phyloP scores from a whole-genome alignment of 176 grass and related monocot species.

The Aegilops sharonensis region DNA sequence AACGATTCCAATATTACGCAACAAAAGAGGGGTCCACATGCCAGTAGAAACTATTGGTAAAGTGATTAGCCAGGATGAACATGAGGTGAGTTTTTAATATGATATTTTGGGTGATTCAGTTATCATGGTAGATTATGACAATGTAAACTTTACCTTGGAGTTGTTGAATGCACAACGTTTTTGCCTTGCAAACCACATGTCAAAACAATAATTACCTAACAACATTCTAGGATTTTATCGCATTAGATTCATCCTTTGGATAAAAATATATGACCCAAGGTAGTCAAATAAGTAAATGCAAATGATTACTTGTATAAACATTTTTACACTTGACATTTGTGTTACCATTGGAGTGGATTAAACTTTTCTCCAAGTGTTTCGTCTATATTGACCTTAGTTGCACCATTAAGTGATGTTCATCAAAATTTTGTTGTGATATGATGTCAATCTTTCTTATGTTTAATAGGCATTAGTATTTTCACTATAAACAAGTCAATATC shows the following conservation, averaged over 20 bases:
- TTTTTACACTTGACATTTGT: not conserved
- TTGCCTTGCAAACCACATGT: not conserved
- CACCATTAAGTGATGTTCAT: not conserved
- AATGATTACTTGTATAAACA: not conserved
- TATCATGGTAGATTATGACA: not conserved
- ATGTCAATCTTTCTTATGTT: not conserved
- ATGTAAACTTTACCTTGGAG: no score
- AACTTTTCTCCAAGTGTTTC: not conserved
- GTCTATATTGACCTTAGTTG: not conserved
- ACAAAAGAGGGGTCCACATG: not conserved
- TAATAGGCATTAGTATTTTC: not conserved
- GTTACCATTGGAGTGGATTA: not conserved
- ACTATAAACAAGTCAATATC: not conserved
- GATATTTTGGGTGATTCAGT: not conserved
- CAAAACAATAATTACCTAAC: not conserved
- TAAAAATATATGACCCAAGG: not conserved
- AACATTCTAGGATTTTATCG: not conserved
- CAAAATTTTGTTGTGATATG: not conserved
- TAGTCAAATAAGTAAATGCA: not conserved
- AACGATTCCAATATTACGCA: slow-evolving; percentile 5
- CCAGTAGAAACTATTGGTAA: not conserved
- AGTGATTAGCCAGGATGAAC: not conserved
- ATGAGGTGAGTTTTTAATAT: not conserved
- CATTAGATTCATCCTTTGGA: not conserved
- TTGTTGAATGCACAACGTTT: not conserved